Evolutionary conservation across 441 rosid species (phyloP).

Genomic region (Eruca vesicaria): DNA sequence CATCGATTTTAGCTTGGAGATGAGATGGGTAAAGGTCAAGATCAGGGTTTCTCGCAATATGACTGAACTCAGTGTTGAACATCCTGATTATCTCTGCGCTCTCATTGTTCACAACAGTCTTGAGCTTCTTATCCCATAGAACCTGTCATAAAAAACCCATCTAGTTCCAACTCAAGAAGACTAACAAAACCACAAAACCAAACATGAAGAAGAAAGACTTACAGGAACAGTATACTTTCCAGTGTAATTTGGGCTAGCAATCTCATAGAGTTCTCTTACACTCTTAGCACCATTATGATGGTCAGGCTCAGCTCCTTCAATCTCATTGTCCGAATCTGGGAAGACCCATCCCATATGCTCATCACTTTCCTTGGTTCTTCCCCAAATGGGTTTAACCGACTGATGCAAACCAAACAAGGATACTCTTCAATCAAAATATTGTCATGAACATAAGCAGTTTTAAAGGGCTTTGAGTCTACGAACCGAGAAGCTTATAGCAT

Average conservation of each 20-base stretch:
- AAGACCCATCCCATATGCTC: constrained; percentile 96
- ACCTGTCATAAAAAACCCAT: constrained; percentile 14
- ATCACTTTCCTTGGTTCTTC: constrained; percentile 75
- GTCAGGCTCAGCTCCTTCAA: constrained; percentile 52
- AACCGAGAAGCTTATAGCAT: constrained; percentile 75
- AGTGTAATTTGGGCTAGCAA: neutral
- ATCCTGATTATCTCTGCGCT: neutral
- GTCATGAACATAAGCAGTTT: neutral
- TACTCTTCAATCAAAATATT: constrained; percentile 2
- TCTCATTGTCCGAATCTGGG: constrained; percentile 57
- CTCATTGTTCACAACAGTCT: neutral
- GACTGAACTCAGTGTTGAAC: neutral
- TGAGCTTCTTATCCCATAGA: neutral
- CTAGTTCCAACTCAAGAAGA: constrained; percentile 8
- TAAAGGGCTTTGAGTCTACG: constrained; percentile 25
- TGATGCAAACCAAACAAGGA: constrained; percentile 27
- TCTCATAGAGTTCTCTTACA: neutral
- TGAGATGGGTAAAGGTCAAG: neutral
- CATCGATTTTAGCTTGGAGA: neutral
- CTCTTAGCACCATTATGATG: neutral
- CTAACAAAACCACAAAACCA: neutral
- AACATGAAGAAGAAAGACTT: constrained; percentile 12
- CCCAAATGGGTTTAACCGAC: constrained; percentile 89
- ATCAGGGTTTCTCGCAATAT: neutral
- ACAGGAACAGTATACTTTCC: constrained; percentile 76